Base-by-base conservation (phyloP, 176 grass and related monocot genomes). In the Bonia amplexicaulis region DNA sequence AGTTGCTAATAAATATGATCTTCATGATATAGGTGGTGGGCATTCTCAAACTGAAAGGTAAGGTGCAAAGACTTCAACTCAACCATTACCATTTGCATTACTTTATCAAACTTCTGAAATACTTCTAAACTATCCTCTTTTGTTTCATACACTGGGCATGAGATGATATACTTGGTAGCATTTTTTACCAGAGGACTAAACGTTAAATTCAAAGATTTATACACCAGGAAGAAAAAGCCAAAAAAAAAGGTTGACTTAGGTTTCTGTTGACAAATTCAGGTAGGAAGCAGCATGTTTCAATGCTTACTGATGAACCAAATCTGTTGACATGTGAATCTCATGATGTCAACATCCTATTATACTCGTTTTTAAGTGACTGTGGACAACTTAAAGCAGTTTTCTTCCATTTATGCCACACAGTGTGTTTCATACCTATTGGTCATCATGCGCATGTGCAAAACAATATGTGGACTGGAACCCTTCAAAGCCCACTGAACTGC, bases 401-500 rank as follows among this genome's bases (percentile, higher is more conserved):
- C 20, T 53, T 82, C 6, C 15, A 35, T 80, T 57, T 73, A 46
- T 48, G 27, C 19, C 41, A 5, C 48, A 60, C 20, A 64, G 5
- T n/a, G 76, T 52, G 41, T 13, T 25, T 0, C 69, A 60, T 93
- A 97, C 95, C 92, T 97, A 82, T 95, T 95, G 57, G 62, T 78
- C 85, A 95, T 86, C 95, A 97, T 97, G 46, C 92, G 91, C 91
- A 90, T 97, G 85, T 97, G 95, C 76, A 97, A 86, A 35, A 84
- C 86, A 88, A 95, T 80, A 90, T 95, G 89, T 57, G 93, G 95
- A 90, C 92, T 74, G 1, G 9, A 52, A 81, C 93, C 91, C 33
- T 95, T 94, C 48, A 85, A 84, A 72, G 83, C 80, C 91, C 91
- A 95, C 52, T 92, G 53, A 85, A 95, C 87, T 58, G 93, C 92